Conservation (phyloP, 345 rosid genomes). For the Hibiscus trionum region DNA sequence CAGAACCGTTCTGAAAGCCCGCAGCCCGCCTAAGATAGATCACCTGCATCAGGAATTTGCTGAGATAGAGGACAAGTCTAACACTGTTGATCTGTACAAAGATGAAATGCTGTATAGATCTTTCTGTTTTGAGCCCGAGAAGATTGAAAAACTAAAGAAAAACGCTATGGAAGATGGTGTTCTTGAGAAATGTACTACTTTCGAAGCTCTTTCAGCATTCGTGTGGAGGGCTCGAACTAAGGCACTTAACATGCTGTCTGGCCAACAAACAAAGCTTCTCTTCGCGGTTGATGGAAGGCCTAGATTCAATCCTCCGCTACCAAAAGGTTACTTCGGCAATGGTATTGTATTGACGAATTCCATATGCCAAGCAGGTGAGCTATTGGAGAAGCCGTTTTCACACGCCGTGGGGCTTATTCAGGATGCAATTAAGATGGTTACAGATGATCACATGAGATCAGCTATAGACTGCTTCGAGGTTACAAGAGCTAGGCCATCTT, state of each 20-base stretch:
- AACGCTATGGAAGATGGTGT: conserved; percentile 47
- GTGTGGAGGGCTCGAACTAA: conserved; percentile 79
- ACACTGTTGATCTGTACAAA: conserved; percentile 36
- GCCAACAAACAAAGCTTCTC: conserved; percentile 70
- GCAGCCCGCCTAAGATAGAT: conserved; percentile 52
- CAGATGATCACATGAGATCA: conserved; percentile 80
- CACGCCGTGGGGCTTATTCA: conserved; percentile 55
- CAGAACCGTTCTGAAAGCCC: conserved; percentile 43
- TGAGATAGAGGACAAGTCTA: conserved; percentile 53
- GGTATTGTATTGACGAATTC: conserved; percentile 77
- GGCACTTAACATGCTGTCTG: conserved; percentile 51
- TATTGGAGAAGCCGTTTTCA: conserved; percentile 50
- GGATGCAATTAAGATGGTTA: conserved; percentile 66
- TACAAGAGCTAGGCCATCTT: conserved; percentile 80
- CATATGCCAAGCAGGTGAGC: conserved; percentile 54
- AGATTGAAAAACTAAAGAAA: conserved; percentile 50
- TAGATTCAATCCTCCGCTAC: conserved; percentile 63
- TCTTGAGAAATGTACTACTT: conserved; percentile 53
- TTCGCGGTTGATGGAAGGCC: conserved; percentile 84
- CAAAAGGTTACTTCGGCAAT: conserved; percentile 81
- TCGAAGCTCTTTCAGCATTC: conserved; percentile 75
- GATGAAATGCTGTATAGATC: conserved; percentile 47
- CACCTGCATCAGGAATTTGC: conserved; percentile 56
- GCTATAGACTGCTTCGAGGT: conserved; percentile 89
- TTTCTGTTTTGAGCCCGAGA: conserved; percentile 67